Evolutionary conservation across 768 basidiomycete species (phyloP), one percentile per base, ranked within the genome.

Genomic region (Suillus plorans): DNA sequence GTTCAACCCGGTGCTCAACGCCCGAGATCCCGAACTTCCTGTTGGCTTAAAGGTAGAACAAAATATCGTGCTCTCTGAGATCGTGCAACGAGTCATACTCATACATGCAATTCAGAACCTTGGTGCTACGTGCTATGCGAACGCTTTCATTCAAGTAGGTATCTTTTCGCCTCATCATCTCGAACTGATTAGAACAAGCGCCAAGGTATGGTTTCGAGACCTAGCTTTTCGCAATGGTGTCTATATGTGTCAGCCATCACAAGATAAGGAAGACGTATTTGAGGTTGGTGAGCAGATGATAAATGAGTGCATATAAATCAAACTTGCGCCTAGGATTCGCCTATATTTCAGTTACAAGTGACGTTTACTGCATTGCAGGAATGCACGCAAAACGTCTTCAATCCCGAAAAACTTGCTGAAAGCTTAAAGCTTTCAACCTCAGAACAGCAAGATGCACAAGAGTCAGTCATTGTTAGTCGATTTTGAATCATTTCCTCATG

Each of bases 361-460:
- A 91, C 88, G 5, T 92, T 99, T 74, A 89, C 95, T 5, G 93
- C 91, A 0, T 82, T 99, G 60, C 92, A 98, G 71, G 82, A 87
- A 64, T 86, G 91, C 65, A 81, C 80, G 4, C 81, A 87, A 69
- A 83, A 76, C 57, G 86, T 89, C 0, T 95, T 91, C 72, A 94
- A 98, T 76, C 97, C 97, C 0, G 78, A 80, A 18, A 90, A 89
- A 66, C 84, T 99, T 16, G 91, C 96, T 7, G 89, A 95, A 72
- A 93, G 93, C 68, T 79, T 99, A 61, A 85, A 89, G 64, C 79
- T 99, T 45, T 85, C 89, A 22, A 88, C 89, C 1, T 83, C 89
- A 5, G 92, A 97, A 72, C 97, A 99, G 72, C 96, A 98, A 77
- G 97, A 99, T 78, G 95, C 97, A 37, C 94, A 96, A 77, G 97